Conservation (phyloP, 768 basidiomycete species). For the Leccinum rimulosum region DNA sequence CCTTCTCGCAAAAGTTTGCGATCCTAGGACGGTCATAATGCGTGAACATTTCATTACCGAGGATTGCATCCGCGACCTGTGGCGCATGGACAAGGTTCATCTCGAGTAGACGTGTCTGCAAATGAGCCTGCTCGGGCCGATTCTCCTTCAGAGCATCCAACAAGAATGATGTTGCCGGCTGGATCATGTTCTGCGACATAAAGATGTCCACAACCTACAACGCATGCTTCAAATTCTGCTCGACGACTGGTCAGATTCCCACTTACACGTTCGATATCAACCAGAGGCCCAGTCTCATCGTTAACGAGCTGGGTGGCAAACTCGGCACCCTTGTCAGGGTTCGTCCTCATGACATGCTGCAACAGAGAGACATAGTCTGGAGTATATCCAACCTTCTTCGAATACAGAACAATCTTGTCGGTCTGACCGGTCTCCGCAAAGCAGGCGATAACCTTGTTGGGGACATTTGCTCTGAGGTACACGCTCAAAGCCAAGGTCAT, state of each 20-base stretch:
- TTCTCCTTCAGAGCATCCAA: conserved; percentile 98
- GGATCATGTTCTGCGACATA: conserved; percentile 99
- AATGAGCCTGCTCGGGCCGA: conserved; percentile 91
- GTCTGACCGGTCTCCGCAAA: conserved; percentile 99
- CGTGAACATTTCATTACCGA: conserved; percentile 97
- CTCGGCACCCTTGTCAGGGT: conserved; percentile 97
- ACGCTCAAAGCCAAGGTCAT: conserved; percentile 97
- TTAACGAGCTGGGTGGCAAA: conserved; percentile 95
- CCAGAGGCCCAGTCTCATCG: conserved; percentile 87
- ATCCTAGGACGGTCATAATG: conserved; percentile 96
- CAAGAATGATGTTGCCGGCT: conserved; percentile 97
- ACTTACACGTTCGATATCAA: conserved; percentile 87
- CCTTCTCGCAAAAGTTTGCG: conserved; percentile 98
- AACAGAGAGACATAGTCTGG: conserved; percentile 92
- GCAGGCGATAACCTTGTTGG: conserved; percentile 98
- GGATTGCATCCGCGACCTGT: conserved; percentile 97
- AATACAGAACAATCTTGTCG: conserved; percentile 96
- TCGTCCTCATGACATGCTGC: conserved; percentile 94
- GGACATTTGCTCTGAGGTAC: conserved; percentile 95
- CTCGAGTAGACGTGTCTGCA: conserved; percentile 95
- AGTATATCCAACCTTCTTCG: conserved; percentile 92
- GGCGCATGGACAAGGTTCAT: conserved; percentile 98
- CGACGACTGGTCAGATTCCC: not conserved
- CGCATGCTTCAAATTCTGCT: not conserved
- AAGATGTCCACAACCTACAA: conserved; percentile 92